Base-by-base conservation (phyloP, 2,329 filamentous ascomycete genomes). In the Aspergillus ochraceus region DNA sequence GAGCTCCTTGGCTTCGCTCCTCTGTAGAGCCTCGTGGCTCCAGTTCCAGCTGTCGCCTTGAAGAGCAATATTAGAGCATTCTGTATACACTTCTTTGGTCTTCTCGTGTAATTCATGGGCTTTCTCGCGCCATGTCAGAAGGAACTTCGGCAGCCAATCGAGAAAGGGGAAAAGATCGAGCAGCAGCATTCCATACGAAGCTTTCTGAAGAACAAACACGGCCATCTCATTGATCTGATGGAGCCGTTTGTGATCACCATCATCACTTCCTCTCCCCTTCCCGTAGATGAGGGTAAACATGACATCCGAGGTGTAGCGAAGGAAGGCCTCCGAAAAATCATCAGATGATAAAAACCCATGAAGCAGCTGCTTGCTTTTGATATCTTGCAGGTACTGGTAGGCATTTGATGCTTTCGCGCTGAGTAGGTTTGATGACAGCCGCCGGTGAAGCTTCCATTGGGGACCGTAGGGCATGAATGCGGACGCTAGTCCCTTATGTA, bases 201-300 rank as follows among this genome's bases (percentile, higher is more conserved):
- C 49, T 19, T 51, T 53, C 30, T 62, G 54, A 19, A 64, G 60
- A 29, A 60, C 52, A 45, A 57, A 66, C 1, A 32, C 42, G 26
- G 49, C 76, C 57, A 76, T 71, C 59, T 79, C 79, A 17, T 80
- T 78, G 76, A 83, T 81, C 66, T 80, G 80, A 51, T 77, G 69
- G 63, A 82, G 14, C 77, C 73, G 47, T 78, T 75, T 32, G 70
- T 73, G 50, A 80, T 80, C 32, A 4, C 76, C 78, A 59, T 83
- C 79, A 55, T 64, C 62, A 24, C 58, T 63, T 4, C 63, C 57
- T 52, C 83, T 79, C 6, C 81, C 77, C 58, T 81, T 80, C 0
- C 82, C 81, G 63, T 83, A 84, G 4, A 80, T 76, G 4, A 83
- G 79, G 5, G 77, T 80, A 61, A 83, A 81, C 6, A 83, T 80